Conservation (phyloP, 768 basidiomycete genomes). For the Polyporus arcularius region DNA sequence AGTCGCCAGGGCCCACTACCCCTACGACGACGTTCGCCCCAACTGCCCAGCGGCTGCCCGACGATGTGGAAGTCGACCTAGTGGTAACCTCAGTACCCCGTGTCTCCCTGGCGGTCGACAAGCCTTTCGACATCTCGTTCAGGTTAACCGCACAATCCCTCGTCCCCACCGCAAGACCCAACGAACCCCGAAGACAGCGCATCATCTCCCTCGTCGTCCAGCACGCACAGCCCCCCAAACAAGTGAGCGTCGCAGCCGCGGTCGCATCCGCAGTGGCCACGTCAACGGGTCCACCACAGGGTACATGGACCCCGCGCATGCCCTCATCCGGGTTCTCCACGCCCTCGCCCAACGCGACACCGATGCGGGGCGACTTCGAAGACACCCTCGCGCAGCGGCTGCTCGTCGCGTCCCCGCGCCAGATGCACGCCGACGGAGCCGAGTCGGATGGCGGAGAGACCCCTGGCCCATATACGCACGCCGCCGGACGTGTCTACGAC, state of each 20-base stretch:
- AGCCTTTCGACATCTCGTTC: constrained; percentile 60
- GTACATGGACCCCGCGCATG: constrained; percentile 37
- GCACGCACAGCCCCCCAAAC: constrained; percentile 52
- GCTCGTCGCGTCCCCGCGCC: constrained; percentile 43
- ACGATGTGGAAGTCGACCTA: constrained; percentile 59
- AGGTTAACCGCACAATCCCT: constrained; percentile 52
- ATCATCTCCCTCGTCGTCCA: constrained; percentile 61
- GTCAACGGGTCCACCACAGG: constrained; percentile 17
- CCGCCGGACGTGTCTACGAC: constrained; percentile 8
- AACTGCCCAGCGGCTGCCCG: constrained; percentile 25
- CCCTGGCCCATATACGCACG: constrained; percentile 14
- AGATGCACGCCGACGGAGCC: constrained; percentile 20
- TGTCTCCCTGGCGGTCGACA: constrained; percentile 47
- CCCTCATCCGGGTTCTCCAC: constrained; percentile 58
- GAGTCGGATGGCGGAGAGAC: constrained; percentile 24
- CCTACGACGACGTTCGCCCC: constrained; percentile 34
- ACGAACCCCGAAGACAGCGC: constrained; percentile 35
- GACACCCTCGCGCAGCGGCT: constrained; percentile 54
- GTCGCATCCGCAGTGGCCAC: constrained; percentile 21
- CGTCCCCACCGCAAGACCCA: constrained; percentile 36
- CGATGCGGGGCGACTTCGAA: constrained; percentile 44
- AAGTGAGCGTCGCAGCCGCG: constrained; percentile 6
- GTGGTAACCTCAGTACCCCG: constrained; percentile 52
- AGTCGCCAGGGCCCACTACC: constrained; percentile 22
- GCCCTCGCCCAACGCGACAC: constrained; percentile 45